A percentile compares a stretch with the other conserved stretches of the same genome.
phyloP scores from a whole-genome alignment of 106 monocot genomes.

The Agapanthus africanus region DNA sequence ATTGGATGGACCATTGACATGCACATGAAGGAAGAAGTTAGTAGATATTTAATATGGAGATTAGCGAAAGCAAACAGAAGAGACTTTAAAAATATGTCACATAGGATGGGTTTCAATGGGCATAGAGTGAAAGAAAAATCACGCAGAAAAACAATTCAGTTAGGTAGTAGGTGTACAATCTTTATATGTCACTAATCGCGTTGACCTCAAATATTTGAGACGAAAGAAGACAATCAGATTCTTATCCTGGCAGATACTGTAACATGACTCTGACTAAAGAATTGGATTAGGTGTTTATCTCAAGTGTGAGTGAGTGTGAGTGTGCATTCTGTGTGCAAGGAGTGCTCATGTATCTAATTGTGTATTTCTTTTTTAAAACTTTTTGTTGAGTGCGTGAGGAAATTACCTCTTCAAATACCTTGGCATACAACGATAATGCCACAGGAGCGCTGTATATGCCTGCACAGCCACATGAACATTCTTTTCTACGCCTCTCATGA shows the following conservation, averaged over 20 bases:
- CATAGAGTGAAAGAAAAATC: neutral
- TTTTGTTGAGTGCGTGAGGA: neutral
- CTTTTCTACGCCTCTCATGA: constrained; percentile 72
- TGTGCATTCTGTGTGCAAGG: neutral
- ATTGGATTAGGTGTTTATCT: neutral
- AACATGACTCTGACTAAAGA: neutral
- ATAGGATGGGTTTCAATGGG: neutral
- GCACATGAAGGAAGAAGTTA: no score
- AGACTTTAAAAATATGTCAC: no score
- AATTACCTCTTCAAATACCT: constrained; percentile 85
- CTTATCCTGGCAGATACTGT: neutral
- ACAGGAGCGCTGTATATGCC: constrained; percentile 87
- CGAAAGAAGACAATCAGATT: neutral
- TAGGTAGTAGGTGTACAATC: neutral
- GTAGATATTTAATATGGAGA: no score
- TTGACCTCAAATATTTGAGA: neutral
- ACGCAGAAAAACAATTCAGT: neutral
- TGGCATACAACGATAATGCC: constrained; percentile 82
- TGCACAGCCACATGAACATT: constrained; percentile 88
- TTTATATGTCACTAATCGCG: neutral
- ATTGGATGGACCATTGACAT: no score
- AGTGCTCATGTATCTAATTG: neutral
- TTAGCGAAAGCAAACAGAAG: no score
- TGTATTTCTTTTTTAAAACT: neutral
- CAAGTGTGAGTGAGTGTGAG: neutral